These are phyloP conservation scores for Nymphaea thermarum DNA, from an alignment of 164 flowering plant species.

Conservation along the genomic window DNA sequence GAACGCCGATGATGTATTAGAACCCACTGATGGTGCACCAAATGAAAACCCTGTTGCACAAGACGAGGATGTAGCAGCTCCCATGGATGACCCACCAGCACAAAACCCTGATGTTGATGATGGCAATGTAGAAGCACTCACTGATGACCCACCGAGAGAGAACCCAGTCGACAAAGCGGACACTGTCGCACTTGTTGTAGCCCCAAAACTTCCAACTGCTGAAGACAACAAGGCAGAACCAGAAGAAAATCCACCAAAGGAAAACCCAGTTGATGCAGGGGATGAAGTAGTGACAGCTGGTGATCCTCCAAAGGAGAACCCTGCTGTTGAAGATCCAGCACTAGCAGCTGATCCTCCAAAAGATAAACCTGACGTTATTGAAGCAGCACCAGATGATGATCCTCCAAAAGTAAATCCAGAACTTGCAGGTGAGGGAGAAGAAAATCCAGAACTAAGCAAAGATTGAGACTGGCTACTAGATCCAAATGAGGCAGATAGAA, in stretches of 20 bases:
- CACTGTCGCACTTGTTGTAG: not conserved
- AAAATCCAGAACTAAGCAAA: constrained; percentile 21
- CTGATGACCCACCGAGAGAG: constrained; percentile 1
- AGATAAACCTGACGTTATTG: not conserved
- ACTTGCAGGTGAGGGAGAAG: constrained; percentile 19
- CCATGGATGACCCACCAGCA: not conserved
- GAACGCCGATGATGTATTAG: constrained; percentile 5
- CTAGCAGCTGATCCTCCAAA: constrained; percentile 1
- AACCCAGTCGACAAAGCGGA: not conserved
- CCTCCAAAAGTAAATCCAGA: constrained; percentile 38
- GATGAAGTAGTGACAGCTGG: not conserved
- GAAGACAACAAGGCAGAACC: not conserved
- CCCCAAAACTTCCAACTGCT: not conserved
- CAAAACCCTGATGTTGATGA: not conserved
- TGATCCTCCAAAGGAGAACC: not conserved
- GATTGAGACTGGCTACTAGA: constrained; percentile 1
- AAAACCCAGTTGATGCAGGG: not conserved
- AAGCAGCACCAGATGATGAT: constrained; percentile 22
- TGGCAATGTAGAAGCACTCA: constrained; percentile 9
- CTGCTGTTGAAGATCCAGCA: not conserved
- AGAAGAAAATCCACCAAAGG: not conserved
- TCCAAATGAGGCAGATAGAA: not conserved
- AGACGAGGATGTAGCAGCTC: not conserved
- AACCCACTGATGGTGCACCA: constrained; percentile 29
- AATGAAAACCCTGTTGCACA: constrained; percentile 30